A percentile compares a stretch with the other conserved stretches of the same genome.
These are phyloP conservation scores for Phialophora expanda DNA, from an alignment of 2,329 filamentous ascomycete species.

Conservation along the genomic window DNA sequence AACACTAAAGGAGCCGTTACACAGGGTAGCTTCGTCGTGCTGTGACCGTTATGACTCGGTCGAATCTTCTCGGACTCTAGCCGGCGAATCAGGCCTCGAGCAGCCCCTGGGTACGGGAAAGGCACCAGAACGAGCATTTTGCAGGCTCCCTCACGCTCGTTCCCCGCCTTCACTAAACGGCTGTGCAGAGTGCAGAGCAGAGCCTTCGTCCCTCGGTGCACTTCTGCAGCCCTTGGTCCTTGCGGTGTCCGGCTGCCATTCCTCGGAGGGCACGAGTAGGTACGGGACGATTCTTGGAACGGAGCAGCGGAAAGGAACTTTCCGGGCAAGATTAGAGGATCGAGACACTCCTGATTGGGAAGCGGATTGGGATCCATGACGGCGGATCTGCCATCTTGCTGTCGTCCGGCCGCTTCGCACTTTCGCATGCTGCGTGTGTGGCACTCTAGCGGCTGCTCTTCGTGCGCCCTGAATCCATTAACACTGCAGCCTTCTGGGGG, in stretches of 20 bases:
- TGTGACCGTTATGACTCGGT: constrained; percentile 9
- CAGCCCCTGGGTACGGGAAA: not conserved
- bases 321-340: not conserved
- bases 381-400: not conserved
- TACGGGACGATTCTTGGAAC: not conserved
- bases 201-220: too few species aligned
- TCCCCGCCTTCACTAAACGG: constrained; percentile 23
- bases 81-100: constrained; percentile 13
- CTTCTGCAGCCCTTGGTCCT: too few species aligned
- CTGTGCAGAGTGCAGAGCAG: constrained; percentile 1
- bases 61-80: constrained; percentile 3
- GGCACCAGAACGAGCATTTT: constrained; percentile 8
- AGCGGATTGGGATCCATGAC: not conserved
- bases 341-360: not conserved
- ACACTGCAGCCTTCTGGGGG: constrained; percentile 12
- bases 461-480: not conserved
- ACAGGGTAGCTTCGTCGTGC: constrained; percentile 11
- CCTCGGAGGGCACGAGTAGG: not conserved
- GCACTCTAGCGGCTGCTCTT: not conserved
- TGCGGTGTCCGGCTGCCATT: not conserved
- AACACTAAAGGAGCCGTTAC: constrained; percentile 23
- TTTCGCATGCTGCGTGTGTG: not conserved
- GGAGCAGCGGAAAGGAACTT: not conserved
- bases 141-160: constrained; percentile 13
- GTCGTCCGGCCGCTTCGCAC: not conserved